Base-by-base conservation (phyloP, 2,329 filamentous ascomycete species). In the Exophiala xenobiotica region DNA sequence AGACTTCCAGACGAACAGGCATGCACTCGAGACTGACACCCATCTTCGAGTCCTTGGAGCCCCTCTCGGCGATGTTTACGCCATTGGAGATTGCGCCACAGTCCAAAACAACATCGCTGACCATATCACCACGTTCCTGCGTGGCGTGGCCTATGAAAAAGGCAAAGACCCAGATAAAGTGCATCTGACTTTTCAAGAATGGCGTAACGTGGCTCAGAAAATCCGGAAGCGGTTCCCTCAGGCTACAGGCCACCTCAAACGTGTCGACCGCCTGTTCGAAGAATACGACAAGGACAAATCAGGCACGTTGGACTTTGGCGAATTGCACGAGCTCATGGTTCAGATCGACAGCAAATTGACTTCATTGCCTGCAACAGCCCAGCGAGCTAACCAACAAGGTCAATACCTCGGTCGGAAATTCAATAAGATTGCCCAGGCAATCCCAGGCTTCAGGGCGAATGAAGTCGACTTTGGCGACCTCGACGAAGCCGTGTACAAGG, bases 51-150 rank as follows among this genome's bases (percentile, higher is more conserved):
- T 99, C 0, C 88, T 87, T 53, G 93, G 93, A 46, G 83, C 93
- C 0, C 93, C 93, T 0, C 73, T 97, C 0, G 93, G 93, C 29
- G 92, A 97, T 55, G 90, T 99, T 18, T 99, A 99, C 65, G 91
- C 91, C 41, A 90, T 99, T 56, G 93, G 93, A 11, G 93, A 99
- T 72, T 97, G 93, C 73, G 79, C 89, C 5, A 99, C 95, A 0
- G 92, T 99, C 0, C 95, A 99, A 67, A 99, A 99, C 75, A 99
- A 99, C 62, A 78, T 97, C 1, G 88, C 91, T 2, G 89, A 95
- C 65, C 86, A 96, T 72, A 85, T 99, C 62, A 79, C 96, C 41
- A 86, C 83, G 16, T 99, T 97, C 72, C 79, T 99, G 8, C 90
- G 90, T 55, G 89, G 84, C 12, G 78, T 95, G 2, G 90, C 93